Conservation (phyloP, 225 moss, liverwort and hornwort genomes). For the Thuidium tamariscinum region DNA sequence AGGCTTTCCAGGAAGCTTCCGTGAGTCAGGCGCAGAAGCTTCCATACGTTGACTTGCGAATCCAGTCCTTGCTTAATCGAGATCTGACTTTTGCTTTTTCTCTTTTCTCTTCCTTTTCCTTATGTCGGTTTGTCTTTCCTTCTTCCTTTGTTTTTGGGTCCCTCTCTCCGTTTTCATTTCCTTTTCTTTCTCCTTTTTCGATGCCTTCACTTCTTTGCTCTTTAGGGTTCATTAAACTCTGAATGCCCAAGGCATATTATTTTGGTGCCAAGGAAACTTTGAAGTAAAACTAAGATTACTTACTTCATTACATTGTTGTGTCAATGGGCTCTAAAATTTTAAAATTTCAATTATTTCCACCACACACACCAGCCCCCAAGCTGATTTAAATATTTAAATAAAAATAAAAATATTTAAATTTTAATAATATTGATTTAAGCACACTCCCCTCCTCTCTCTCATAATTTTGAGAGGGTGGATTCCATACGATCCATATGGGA, state of each 20-base stretch:
- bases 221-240: too few relatives aligned
- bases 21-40: fast-evolving
- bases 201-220: not conserved
- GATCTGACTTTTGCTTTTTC: not conserved
- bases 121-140: not conserved
- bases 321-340: too few relatives aligned
- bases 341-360: too few relatives aligned
- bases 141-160: fast-evolving
- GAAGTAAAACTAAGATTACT: not conserved
- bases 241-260: not conserved
- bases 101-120: too few relatives aligned
- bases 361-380: too few relatives aligned
- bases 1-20: not conserved
- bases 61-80: not conserved
- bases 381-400: too few relatives aligned
- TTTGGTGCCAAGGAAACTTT: not conserved
- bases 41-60: not conserved
- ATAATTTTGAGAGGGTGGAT: too few relatives aligned
- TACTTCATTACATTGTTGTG: too few relatives aligned
- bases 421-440: too few relatives aligned
- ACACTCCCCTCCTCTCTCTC: too few relatives aligned
- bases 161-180: not conserved
- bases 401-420: too few relatives aligned
- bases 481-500: too few relatives aligned
- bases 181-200: fast-evolving